Conservation (phyloP, 805 yeast species). For the Saturnispora mendoncae region DNA sequence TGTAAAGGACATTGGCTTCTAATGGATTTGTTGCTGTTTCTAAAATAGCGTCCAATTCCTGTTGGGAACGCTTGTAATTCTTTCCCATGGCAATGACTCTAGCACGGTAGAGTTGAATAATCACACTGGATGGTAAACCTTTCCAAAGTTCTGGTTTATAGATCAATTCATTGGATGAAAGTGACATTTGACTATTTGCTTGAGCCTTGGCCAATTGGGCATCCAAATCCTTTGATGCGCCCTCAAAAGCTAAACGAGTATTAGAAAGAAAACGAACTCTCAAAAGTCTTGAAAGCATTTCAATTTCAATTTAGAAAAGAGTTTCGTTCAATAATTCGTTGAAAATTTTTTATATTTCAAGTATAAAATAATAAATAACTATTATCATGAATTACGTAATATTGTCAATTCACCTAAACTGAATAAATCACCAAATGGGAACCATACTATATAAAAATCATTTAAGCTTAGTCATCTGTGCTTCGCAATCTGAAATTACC, state of each 20-base stretch:
- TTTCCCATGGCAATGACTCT: conserved; percentile 47
- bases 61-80: conserved; percentile 38
- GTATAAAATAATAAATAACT: no score
- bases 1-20: conserved; percentile 22
- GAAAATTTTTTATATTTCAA: conserved; percentile 1
- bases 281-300: conserved; percentile 4
- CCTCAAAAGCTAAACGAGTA: conserved; percentile 2
- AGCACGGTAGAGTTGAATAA: conserved; percentile 51
- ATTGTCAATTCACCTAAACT: no score
- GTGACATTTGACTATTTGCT: conserved; percentile 10
- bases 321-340: not conserved
- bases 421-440: no score
- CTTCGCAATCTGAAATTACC: conserved; percentile 41
- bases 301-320: not conserved
- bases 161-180: conserved; percentile 23
- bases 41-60: conserved; percentile 49
- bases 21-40: conserved; percentile 30
- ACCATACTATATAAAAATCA: not conserved
- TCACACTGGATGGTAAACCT: conserved; percentile 54
- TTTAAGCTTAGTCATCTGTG: conserved; percentile 20
- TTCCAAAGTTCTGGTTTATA: conserved; percentile 64
- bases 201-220: conserved; percentile 12
- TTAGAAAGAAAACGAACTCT: conserved; percentile 1
- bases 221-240: conserved; percentile 5
- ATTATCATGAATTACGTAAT: no score